phyloP scores from a whole-genome alignment of 805 yeast species.

The Saccharomycopsis fodiens region DNA sequence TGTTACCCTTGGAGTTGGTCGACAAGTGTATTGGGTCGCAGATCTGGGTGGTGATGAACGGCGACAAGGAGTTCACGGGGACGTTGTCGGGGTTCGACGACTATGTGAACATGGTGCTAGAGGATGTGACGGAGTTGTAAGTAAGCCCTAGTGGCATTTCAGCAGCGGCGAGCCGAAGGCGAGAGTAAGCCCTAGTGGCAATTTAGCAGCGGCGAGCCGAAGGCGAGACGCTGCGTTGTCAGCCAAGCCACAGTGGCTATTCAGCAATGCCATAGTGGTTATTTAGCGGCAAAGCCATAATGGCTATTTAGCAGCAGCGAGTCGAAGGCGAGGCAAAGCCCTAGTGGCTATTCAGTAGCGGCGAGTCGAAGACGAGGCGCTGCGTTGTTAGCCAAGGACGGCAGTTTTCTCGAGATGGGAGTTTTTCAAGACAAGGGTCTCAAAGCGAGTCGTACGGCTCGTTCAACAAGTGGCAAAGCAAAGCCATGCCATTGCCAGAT shows the following conservation, averaged over 20 bases:
- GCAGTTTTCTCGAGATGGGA: no score
- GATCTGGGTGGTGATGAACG: constrained; percentile 59
- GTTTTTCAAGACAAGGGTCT: no score
- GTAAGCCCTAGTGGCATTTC: background rate
- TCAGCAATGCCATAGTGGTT: no score
- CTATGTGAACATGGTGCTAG: constrained; percentile 84
- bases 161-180: constrained; percentile 69
- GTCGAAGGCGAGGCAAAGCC: constrained; percentile 34
- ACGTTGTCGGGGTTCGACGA: constrained; percentile 90
- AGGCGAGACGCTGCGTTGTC: no score
- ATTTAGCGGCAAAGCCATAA: no score
- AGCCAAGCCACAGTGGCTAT: background rate
- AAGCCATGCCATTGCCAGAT: no score
- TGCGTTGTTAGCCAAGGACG: no score
- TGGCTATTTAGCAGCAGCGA: no score
- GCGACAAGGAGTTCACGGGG: constrained; percentile 77
- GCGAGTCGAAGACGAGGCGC: constrained; percentile 53
- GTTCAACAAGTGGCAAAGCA: no score
- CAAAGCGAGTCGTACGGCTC: no score
- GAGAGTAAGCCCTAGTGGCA: background rate
- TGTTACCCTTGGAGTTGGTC: constrained; percentile 75
- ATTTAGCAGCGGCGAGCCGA: constrained; percentile 77
- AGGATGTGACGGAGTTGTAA: constrained; percentile 58
- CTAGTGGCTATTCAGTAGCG: no score
- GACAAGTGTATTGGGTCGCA: constrained; percentile 80